phyloP scores from a whole-genome alignment of 768 basidiomycete species.

The Tylopilus balloui region DNA sequence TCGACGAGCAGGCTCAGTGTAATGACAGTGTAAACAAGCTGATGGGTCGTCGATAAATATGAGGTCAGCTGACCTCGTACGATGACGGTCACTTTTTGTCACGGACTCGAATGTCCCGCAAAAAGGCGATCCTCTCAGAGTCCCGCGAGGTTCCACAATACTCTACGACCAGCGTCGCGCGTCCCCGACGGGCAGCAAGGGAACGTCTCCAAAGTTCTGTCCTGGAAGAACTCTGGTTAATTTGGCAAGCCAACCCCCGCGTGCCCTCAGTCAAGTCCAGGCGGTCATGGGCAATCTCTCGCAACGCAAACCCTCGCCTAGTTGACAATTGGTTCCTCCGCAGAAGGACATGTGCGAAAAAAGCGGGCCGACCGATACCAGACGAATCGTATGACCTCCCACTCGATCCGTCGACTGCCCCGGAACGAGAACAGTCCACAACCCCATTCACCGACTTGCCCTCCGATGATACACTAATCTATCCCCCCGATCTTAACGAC shows the following conservation, averaged over 20 bases:
- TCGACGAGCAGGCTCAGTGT: neutral
- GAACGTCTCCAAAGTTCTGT: constrained; percentile 12
- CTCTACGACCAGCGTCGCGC: neutral
- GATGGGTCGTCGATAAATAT: neutral
- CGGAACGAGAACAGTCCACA: constrained; percentile 11
- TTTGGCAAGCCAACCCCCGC: constrained; percentile 28
- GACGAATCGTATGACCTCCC: constrained; percentile 23
- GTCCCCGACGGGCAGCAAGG: constrained; percentile 1
- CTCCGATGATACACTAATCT: constrained; percentile 25
- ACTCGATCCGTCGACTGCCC: constrained; percentile 1
- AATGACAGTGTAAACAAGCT: neutral
- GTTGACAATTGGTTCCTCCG: constrained; percentile 28
- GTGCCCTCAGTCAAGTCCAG: constrained; percentile 28
- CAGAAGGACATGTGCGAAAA: constrained; percentile 25
- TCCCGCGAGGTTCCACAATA: neutral
- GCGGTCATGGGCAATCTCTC: constrained; percentile 25
- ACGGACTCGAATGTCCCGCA: constrained; percentile 12
- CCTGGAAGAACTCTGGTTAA: constrained; percentile 27
- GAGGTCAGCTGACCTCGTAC: constrained; percentile 10
- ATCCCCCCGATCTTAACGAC: constrained; percentile 5
- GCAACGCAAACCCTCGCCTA: constrained; percentile 14
- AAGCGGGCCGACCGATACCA: constrained; percentile 13
- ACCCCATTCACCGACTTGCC: constrained; percentile 4
- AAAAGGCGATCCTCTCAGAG: neutral
- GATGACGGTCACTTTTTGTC: neutral